Evolutionary conservation across 2,329 filamentous ascomycete genomes (phyloP).

Genomic region (Stylonectria norvegica): DNA sequence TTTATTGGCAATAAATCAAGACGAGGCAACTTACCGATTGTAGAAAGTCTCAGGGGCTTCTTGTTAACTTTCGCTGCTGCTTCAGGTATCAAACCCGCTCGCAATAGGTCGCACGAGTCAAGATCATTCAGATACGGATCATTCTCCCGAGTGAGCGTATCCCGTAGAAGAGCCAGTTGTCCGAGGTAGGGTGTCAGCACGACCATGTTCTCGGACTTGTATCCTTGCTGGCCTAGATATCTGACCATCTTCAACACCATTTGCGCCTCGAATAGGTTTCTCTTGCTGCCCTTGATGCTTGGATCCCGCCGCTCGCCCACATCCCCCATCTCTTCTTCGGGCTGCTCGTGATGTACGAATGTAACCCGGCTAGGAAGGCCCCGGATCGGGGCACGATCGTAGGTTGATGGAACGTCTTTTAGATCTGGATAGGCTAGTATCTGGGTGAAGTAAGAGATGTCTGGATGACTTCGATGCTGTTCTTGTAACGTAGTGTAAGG

Average conservation of each 20-base stretch:
- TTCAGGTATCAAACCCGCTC: conserved; percentile 57
- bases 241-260: conserved; percentile 64
- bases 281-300: conserved; percentile 49
- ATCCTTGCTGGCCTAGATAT: conserved; percentile 70
- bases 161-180: conserved; percentile 57
- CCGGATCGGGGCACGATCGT: conserved; percentile 42
- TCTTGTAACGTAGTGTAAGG: conserved; percentile 52
- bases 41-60: conserved; percentile 58
- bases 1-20: neutral
- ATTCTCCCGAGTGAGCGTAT: conserved; percentile 51
- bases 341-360: conserved; percentile 61
- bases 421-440: conserved; percentile 61
- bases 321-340: conserved; percentile 44
- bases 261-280: conserved; percentile 60
- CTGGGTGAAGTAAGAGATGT: conserved; percentile 59
- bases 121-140: conserved; percentile 67
- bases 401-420: conserved; percentile 50
- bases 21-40: conserved; percentile 54
- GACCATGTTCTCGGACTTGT: conserved; percentile 61
- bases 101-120: conserved; percentile 57
- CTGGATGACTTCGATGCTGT: conserved; percentile 67
- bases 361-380: conserved; percentile 60
- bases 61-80: conserved; percentile 51
- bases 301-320: conserved; percentile 51
- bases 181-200: conserved; percentile 71